Conservation (phyloP, 1,139 yeast genomes). For the Saccharomyces pastorianus region DNA sequence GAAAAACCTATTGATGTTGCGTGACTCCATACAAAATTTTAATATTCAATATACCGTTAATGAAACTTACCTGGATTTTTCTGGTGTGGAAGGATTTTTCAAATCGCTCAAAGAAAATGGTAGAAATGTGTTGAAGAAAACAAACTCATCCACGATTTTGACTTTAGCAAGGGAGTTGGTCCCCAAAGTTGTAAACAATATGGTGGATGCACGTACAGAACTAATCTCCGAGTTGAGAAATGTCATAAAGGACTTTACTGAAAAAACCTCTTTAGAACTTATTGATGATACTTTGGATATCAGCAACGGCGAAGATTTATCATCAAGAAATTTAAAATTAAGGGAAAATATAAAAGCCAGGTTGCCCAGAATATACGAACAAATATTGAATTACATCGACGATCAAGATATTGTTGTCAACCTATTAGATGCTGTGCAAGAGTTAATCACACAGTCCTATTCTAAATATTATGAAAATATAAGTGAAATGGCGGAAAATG, state of each 20-base stretch:
- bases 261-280: conserved; percentile 35
- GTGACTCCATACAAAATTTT: conserved; percentile 64
- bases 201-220: conserved; percentile 79
- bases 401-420: conserved; percentile 41
- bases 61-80: conserved; percentile 72
- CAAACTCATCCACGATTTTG: conserved; percentile 3
- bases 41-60: conserved; percentile 71
- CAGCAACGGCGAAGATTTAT: conserved; percentile 7
- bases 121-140: conserved; percentile 6
- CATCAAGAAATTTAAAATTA: conserved; percentile 29
- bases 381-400: conserved; percentile 41
- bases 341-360: conserved; percentile 43
- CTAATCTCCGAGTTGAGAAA: conserved; percentile 65
- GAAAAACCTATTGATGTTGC: conserved; percentile 62
- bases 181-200: conserved; percentile 76
- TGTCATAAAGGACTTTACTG: conserved; percentile 57
- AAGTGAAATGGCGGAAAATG: conserved; percentile 23
- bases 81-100: conserved; percentile 59
- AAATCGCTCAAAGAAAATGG: conserved; percentile 26
- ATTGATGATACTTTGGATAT: conserved; percentile 22
- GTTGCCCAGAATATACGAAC: conserved; percentile 48
- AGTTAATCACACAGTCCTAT: conserved; percentile 45
- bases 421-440: conserved; percentile 55
- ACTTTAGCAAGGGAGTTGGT: conserved; percentile 56
- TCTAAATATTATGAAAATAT: conserved; percentile 36